phyloP scores from a whole-genome alignment of 495 filamentous ascomycete species.

The Tuber brumale region DNA sequence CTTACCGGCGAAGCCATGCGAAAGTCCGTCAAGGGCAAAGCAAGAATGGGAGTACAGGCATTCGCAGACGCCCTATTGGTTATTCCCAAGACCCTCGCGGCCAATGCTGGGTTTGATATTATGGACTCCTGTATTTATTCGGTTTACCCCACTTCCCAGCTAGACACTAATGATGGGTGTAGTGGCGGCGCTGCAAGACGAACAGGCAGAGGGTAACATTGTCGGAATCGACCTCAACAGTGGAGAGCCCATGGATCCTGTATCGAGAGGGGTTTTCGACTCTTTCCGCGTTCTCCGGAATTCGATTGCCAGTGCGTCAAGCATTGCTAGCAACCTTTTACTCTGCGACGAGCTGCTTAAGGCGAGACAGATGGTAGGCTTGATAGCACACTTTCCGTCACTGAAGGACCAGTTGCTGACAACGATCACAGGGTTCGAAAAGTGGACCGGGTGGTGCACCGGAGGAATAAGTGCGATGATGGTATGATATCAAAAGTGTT shows the following conservation, averaged over 20 bases:
- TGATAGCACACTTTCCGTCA: neutral
- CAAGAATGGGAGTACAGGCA: constrained; percentile 86
- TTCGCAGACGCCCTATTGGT: constrained; percentile 90
- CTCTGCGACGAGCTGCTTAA: constrained; percentile 97
- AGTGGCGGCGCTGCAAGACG: constrained; percentile 82
- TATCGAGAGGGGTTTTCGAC: constrained; percentile 86
- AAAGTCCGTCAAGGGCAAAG: constrained; percentile 91
- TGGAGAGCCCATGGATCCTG: constrained; percentile 93
- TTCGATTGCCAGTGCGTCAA: constrained; percentile 83
- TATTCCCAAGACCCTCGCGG: constrained; percentile 94
- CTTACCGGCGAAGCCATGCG: constrained; percentile 72
- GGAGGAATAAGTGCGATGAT: constrained; percentile 21
- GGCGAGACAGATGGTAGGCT: constrained; percentile 81
- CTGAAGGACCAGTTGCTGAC: constrained; percentile 8
- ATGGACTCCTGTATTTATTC: constrained; percentile 73
- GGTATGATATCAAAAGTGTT: neutral
- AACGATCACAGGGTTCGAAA: constrained; percentile 21
- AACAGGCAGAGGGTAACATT: constrained; percentile 71
- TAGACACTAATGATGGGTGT: constrained; percentile 27
- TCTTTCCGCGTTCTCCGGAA: constrained; percentile 92
- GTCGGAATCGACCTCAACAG: constrained; percentile 80
- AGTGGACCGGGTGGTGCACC: constrained; percentile 31
- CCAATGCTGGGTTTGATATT: constrained; percentile 92
- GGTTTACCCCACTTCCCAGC: neutral
- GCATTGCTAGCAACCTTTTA: constrained; percentile 90